Base-by-base conservation (phyloP, 176 grass and related monocot species). In the Ananas comosus region DNA sequence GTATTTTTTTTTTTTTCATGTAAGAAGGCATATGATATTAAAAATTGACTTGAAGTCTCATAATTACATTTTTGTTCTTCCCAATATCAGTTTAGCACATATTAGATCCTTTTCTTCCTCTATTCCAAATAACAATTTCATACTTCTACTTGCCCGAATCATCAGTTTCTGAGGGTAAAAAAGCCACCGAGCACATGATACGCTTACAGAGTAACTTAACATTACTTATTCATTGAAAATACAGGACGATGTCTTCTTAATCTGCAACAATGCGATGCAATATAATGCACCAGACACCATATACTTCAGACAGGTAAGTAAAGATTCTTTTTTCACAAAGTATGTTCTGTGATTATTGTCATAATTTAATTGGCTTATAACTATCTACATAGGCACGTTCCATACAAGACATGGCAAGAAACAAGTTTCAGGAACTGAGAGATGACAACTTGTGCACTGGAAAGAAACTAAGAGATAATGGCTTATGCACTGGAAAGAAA, bases 201-300 rank as follows among this genome's bases (percentile, higher is more conserved):
- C 22, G 13, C 21, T 61, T 18, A 61, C 5, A 33, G 33, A 42
- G 33, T 42, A 42, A 7, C 33, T 42, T 42, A 42, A 42, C 33
- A 42, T 56, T 56, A 13, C 52, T 61, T 61, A 16, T 18, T 61
- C 8, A 21, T 85, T 74, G 56, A 59, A 73, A 84, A 78, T 82
- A 69, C 87, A 99, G 95, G 95, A 94, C 80, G 90, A 99, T 74
- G 85, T 99, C 50, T 94, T 91, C 87, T 94, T 99, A 70, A 88
- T 99, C 81, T 99, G 95, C 81, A 91, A 80, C 72, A 99, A 99
- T 5, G 95, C 95, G 0, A 99, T 99, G 95, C 85, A 94, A 70
- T 99, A 99, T 64, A 99, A 99, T 80, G 95, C 90, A 21, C 95
- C 95, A 64, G 90, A 91, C 76, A 99, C 95, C 53, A 79, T 99